Evolutionary conservation across 768 basidiomycete species (phyloP).

Genomic region (Suillus cothurnatus): DNA sequence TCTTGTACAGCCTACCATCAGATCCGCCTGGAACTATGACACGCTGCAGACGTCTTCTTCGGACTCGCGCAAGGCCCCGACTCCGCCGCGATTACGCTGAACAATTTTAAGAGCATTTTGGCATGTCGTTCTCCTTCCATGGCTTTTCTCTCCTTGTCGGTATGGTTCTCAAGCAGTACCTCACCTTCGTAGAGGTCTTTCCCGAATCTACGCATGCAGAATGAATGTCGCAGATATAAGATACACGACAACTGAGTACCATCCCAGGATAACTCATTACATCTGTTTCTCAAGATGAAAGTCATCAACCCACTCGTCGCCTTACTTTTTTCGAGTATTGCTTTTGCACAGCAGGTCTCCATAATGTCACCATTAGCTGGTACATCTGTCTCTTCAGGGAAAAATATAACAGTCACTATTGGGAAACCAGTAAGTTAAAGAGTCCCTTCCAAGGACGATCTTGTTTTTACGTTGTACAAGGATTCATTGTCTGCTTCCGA

Average conservation of each 20-base stretch:
- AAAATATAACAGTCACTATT: not conserved
- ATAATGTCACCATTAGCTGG: not conserved
- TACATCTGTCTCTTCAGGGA: not conserved
- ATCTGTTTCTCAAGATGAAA: not conserved
- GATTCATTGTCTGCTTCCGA: conserved; percentile 32
- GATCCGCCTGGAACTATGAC: not conserved
- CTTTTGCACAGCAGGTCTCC: not conserved
- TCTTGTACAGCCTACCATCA: not conserved
- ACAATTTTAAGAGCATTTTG: not conserved
- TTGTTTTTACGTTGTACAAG: conserved; percentile 10
- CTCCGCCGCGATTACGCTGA: not conserved
- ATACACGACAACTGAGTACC: not conserved
- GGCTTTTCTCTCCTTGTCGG: not conserved
- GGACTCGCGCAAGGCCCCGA: not conserved
- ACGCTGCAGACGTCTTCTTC: not conserved
- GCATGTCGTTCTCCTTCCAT: not conserved
- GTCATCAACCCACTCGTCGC: not conserved
- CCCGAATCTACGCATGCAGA: not conserved
- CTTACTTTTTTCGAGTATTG: not conserved
- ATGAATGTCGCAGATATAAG: not conserved
- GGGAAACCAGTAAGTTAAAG: conserved; percentile 2
- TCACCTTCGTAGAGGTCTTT: not conserved
- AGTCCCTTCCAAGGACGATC: not conserved
- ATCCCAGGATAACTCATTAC: not conserved
- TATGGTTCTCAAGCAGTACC: not conserved